A percentile compares a stretch with the other conserved stretches of the same genome.
These are phyloP conservation scores for Verticillium alfalfae DNA, from an alignment of 2,329 filamentous ascomycete species.

Conservation along the genomic window DNA sequence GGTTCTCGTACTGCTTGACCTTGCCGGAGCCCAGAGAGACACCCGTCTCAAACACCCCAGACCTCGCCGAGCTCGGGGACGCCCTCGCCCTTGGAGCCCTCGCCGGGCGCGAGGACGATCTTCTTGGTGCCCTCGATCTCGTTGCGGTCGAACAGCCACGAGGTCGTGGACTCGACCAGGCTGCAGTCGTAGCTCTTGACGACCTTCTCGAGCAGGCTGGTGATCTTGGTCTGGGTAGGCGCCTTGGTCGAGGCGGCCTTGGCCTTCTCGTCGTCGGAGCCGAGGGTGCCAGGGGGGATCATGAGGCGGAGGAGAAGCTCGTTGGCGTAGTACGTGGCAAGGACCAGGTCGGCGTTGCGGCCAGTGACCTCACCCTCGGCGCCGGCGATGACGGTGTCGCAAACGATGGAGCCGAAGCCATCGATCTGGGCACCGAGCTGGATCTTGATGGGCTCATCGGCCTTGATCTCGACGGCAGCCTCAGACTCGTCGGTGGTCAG, in stretches of 20 bases:
- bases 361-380: slow-evolving; percentile 62
- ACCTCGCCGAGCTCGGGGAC: slow-evolving; percentile 84
- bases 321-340: slow-evolving; percentile 92
- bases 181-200: slow-evolving; percentile 87
- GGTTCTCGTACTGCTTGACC: slow-evolving; percentile 84
- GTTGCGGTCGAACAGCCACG: slow-evolving; percentile 93
- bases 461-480: slow-evolving; percentile 72
- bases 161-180: slow-evolving; percentile 95
- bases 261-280: slow-evolving; percentile 91
- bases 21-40: slow-evolving; percentile 88
- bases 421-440: slow-evolving; percentile 99
- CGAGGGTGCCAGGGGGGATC: slow-evolving; percentile 83
- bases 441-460: slow-evolving; percentile 88
- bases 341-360: slow-evolving; percentile 77
- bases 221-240: slow-evolving; percentile 82
- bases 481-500: slow-evolving; percentile 82
- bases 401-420: slow-evolving; percentile 93
- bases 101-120: slow-evolving; percentile 84
- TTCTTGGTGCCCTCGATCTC: slow-evolving; percentile 98
- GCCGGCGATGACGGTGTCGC: slow-evolving; percentile 78
- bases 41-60: slow-evolving; percentile 93
- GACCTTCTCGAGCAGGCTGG: slow-evolving; percentile 81
- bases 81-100: slow-evolving; percentile 88
- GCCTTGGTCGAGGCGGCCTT: slow-evolving; percentile 80
- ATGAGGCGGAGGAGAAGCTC: slow-evolving; percentile 89